phyloP scores from a whole-genome alignment of 1,139 yeast genomes.

The Taphrina confusa region DNA sequence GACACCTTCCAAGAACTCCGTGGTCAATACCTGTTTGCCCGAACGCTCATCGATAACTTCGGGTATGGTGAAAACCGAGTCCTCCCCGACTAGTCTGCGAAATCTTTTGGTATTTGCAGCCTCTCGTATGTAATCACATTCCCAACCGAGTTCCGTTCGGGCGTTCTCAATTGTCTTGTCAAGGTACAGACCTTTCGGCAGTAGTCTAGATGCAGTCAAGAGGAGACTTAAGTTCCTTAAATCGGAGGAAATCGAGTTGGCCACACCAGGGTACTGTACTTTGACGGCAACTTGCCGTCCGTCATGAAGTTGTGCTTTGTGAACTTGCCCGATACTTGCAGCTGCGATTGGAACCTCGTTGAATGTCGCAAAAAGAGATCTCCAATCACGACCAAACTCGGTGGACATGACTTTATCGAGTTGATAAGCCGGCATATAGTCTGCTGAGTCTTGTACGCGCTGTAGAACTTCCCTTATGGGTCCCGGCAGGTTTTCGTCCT shows the following conservation, averaged over 20 bases:
- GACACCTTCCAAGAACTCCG: conserved; percentile 82
- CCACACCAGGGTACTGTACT: conserved; percentile 98
- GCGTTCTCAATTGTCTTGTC: conserved; percentile 94
- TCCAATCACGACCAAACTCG: conserved; percentile 82
- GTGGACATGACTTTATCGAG: conserved; percentile 70
- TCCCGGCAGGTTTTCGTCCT: conserved; percentile 70
- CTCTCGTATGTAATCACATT: conserved; percentile 91
- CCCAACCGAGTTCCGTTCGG: conserved; percentile 92
- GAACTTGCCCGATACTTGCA: conserved; percentile 97
- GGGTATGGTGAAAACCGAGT: conserved; percentile 76
- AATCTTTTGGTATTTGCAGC: conserved; percentile 76
- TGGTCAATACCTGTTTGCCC: conserved; percentile 81
- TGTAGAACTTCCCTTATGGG: conserved; percentile 80
- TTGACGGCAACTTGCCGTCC: conserved; percentile 80
- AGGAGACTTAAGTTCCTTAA: conserved; percentile 78
- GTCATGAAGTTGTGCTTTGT: conserved; percentile 66
- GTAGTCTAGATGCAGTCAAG: conserved; percentile 77
- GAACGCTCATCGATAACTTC: conserved; percentile 73
- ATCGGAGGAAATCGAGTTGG: conserved; percentile 88
- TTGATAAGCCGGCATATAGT: conserved; percentile 94
- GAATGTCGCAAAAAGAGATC: conserved; percentile 65
- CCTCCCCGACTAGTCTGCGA: conserved; percentile 61
- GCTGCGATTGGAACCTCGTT: conserved; percentile 94
- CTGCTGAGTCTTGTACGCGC: conserved; percentile 89
- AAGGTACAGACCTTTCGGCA: conserved; percentile 89